A percentile compares a stretch with the other conserved stretches of the same genome.
Conservation (phyloP, 495 filamentous ascomycete genomes). For the Margaritispora aquatica region DNA sequence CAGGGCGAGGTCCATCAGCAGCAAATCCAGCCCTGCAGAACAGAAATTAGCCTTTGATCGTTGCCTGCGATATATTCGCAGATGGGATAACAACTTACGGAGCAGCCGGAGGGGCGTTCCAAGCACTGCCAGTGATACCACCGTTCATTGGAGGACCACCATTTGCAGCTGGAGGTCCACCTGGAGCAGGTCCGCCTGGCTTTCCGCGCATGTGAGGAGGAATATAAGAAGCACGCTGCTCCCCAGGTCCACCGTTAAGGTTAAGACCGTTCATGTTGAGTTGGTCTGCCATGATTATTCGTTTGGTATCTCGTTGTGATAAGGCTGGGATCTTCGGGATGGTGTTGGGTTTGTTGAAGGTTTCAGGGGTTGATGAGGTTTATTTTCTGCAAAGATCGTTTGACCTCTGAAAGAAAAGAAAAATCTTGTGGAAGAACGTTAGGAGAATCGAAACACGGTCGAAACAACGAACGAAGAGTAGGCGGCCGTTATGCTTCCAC, state of each 20-base stretch:
- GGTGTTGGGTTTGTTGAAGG: neutral
- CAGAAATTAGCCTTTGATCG: conserved; percentile 12
- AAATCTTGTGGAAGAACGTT: conserved; percentile 27
- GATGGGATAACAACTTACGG: conserved; percentile 35
- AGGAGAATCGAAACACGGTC: conserved; percentile 34
- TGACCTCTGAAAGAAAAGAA: conserved; percentile 28
- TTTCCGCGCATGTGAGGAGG: conserved; percentile 85
- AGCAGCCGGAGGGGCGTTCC: conserved; percentile 40
- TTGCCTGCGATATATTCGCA: neutral
- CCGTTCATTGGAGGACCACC: conserved; percentile 31
- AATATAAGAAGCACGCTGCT: conserved; percentile 71
- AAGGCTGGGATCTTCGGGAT: conserved; percentile 8
- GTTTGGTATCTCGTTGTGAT: conserved; percentile 14
- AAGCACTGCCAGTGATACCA: conserved; percentile 41
- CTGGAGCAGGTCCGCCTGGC: conserved; percentile 30
- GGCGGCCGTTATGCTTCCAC: conserved; percentile 23
- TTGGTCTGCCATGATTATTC: conserved; percentile 77
- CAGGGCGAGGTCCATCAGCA: conserved; percentile 42
- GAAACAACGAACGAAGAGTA: conserved; percentile 25
- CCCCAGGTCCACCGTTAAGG: conserved; percentile 51
- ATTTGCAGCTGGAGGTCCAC: conserved; percentile 30
- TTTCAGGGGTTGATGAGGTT: neutral
- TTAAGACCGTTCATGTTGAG: conserved; percentile 84
- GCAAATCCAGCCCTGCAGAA: conserved; percentile 31
- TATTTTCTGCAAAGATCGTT: conserved; percentile 14